Evolutionary conservation across 108 stramenopile species (phyloP), one percentile per base, ranked within the genome.

Genomic region (Nitzschia sp.): DNA sequence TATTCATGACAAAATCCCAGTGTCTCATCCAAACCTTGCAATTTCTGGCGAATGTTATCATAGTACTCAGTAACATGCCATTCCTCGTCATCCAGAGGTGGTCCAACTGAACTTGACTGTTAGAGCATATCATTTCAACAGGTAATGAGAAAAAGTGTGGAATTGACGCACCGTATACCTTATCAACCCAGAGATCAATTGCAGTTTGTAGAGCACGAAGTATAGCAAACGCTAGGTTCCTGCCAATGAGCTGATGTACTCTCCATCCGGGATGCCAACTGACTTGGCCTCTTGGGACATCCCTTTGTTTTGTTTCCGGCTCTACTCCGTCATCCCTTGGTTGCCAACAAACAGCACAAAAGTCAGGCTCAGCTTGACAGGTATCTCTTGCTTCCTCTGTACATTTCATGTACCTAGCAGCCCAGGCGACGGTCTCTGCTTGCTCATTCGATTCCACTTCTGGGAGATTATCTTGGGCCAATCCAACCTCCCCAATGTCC

Each of bases 201-300:
- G 88, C 88, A 70, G 69, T 76, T 65, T 86, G 80, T 24, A 89
- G 50, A 15, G 82, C 86, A 22, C 69, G 65, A 17, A 93, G 63
- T 19, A 93, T 9, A 41, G 44, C 71, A 59, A 88, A 77, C 1
- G 86, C 84, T 22, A 90, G 63, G 9, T 75, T 77, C 20, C 86
- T 76, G 17, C 86, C 92, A 38, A 69, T 78, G n/a, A 89, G 61
- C 57, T 93, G 87, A 56, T 93, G 92, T 21, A 50, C 53, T 59
- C 88, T 74, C 86, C 86, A 93, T 57, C 89, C 89, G 10, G 92
- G 77, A 75, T 93, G 64, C 80, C 78, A 81, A 54, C 73, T 70
- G 40, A 76, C 79, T 63, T 74, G 82, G 21, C 77, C 70, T 29
- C 21, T 53, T 10, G 69, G 67, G 6, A 34, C 51, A 8, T 51